Percentiles rank a stretch among this genome's conserved stretches.
phyloP scores from a whole-genome alignment of 345 rosid genomes.

The Pseudoturritis turrita region DNA sequence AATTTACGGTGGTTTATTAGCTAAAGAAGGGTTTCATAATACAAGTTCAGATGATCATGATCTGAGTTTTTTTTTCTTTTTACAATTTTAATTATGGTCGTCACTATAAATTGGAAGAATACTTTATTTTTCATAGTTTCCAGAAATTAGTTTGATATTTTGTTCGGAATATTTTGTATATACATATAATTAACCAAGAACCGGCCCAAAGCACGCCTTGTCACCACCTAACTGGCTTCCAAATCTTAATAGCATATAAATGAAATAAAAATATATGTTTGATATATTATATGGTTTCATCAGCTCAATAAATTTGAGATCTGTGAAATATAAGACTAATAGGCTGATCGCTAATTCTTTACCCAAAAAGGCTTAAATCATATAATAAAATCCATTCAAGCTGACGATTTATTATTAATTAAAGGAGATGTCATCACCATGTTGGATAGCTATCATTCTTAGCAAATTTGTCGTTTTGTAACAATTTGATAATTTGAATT shows the following conservation, averaged over 20 bases:
- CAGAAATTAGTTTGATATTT: no score
- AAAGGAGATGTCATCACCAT: conserved; percentile 16
- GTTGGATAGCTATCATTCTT: conserved; percentile 3
- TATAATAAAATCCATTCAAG: background rate
- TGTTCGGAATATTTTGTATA: no score
- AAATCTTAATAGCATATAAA: background rate
- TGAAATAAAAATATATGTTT: background rate
- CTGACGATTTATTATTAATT: conserved; percentile 9
- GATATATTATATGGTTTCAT: background rate
- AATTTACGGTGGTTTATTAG: no score
- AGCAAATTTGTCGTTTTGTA: conserved; percentile 2
- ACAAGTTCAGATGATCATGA: no score
- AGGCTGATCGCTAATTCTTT: background rate
- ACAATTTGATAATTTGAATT: background rate
- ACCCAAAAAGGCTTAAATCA: background rate
- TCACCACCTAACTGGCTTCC: background rate
- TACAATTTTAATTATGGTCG: no score
- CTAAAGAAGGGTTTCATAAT: no score
- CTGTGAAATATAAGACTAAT: background rate
- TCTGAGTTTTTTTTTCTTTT: no score
- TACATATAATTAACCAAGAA: no score
- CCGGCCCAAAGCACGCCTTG: conserved; percentile 5
- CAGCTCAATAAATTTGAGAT: background rate
- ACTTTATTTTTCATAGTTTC: no score
- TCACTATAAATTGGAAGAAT: no score